A percentile compares a stretch with the other conserved stretches of the same genome.
Evolutionary conservation across 208 protist species (phyloP).

Genomic region (Leishmania braziliensis): DNA sequence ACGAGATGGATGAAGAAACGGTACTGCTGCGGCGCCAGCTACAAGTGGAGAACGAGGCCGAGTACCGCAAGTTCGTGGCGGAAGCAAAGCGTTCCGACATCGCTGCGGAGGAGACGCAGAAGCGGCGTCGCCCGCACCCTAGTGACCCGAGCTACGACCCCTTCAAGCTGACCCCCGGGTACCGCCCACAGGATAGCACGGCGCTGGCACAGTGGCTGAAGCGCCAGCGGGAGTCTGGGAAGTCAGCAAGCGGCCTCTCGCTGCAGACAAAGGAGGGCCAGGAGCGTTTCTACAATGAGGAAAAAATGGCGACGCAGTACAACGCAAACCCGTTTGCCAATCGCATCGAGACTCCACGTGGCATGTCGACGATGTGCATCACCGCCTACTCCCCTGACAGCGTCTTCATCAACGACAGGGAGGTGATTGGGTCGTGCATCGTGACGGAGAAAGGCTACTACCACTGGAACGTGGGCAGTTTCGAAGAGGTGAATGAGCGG

Average conservation of each 20-base stretch:
- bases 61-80: conserved; percentile 87
- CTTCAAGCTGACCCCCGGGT: conserved; percentile 84
- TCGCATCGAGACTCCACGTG: conserved; percentile 77
- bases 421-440: conserved; percentile 92
- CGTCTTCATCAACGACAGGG: conserved; percentile 88
- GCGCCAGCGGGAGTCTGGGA: conserved; percentile 83
- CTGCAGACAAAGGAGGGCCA: conserved; percentile 84
- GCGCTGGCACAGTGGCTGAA: conserved; percentile 89
- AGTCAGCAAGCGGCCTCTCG: conserved; percentile 69
- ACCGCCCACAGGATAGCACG: conserved; percentile 82
- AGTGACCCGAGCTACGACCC: conserved; percentile 90
- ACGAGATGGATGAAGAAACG: conserved; percentile 86
- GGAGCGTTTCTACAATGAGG: conserved; percentile 91
- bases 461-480: conserved; percentile 90
- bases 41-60: conserved; percentile 86
- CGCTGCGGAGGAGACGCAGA: conserved; percentile 56
- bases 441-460: conserved; percentile 87
- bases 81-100: conserved; percentile 79
- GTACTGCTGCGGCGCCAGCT: conserved; percentile 79
- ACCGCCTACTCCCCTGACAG: conserved; percentile 90
- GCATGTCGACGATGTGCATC: conserved; percentile 71
- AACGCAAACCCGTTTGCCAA: conserved; percentile 86
- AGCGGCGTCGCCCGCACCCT: conserved; percentile 77
- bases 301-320: conserved; percentile 93
- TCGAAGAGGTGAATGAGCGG: conserved; percentile 87